Evolutionary conservation across 2,329 filamentous ascomycete genomes (phyloP), one percentile per base, ranked within the genome.

Genomic region (Neoarthrinium moseri): DNA sequence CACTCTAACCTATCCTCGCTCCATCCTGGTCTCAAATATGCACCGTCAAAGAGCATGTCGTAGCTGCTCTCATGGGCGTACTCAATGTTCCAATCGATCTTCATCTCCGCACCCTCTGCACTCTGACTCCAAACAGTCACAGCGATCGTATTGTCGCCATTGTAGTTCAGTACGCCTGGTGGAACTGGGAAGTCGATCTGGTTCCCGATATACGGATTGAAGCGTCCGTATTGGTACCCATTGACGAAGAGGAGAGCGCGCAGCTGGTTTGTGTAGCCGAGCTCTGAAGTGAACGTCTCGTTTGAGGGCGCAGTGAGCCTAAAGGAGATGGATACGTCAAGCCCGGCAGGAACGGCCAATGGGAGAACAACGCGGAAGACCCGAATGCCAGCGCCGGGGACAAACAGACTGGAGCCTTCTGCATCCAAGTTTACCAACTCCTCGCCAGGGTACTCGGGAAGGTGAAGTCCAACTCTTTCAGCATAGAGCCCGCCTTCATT

Each of bases 221-320:
- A 84, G 6, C 78, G 72, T 2, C 77, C 81, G 52, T 81, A 84
- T 56, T 84, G 80, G 54, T 84, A 85, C 0, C 81, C 81, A 45
- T 85, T 85, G n/a, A 84, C 73, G 45, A 80, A 84, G 3, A 85
- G 58, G 53, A 81, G 72, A 0, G 73, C 76, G 10, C 81, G 70
- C 3, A 70, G 51, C 15, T 59, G 63, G 52, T 71, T 70, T 17
- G 56, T 64, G 50, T 64, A 60, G 12, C 48, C 53, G n/a, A 50
- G 46, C 18, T 57, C 52, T 1, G 54, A 56, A 4, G 51, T 48
- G 11, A 78, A 70, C 0, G 70, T 68, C 13, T 65, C 62, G 5
- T 68, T 66, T 0, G 64, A 60, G 0, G 73, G 66, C 0, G 76
- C 73, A 0, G 69, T 71, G 3, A 84, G 63, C 3, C 71, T 65